Percentiles rank a stretch among this genome's conserved stretches.
phyloP scores from a whole-genome alignment of 345 rosid species.

The Salix udensis region DNA sequence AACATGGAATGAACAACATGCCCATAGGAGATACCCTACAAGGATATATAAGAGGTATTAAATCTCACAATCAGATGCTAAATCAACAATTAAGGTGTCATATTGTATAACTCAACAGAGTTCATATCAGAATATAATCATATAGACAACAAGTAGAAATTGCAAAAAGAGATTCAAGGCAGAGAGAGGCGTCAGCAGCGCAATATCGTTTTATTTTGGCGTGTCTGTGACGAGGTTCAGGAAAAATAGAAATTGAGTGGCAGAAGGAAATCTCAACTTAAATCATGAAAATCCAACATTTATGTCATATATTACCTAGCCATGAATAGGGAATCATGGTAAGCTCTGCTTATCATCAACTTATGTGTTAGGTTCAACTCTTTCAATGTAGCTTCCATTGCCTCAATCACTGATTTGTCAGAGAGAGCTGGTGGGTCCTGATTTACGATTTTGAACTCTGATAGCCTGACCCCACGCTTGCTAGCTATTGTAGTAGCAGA shows the following conservation, averaged over 20 bases:
- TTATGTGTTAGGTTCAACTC: conserved; percentile 70
- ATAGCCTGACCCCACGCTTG: conserved; percentile 55
- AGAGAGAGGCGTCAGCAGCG: no score
- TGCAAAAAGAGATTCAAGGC: neutral
- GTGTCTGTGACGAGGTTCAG: neutral
- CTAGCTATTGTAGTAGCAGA: conserved; percentile 63
- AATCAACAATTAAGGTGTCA: no score
- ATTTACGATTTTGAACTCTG: conserved; percentile 80
- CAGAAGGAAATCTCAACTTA: neutral
- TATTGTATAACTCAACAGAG: neutral
- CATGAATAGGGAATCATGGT: conserved; percentile 94
- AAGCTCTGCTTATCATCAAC: conserved; percentile 93
- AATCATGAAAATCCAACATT: neutral
- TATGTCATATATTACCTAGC: conserved; percentile 53
- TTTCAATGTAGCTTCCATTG: conserved; percentile 60
- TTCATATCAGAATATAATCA: neutral
- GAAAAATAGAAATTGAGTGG: neutral
- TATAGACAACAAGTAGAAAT: neutral
- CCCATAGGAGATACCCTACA: conserved; percentile 94
- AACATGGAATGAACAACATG: conserved; percentile 95
- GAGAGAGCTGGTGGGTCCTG: conserved; percentile 94
- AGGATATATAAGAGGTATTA: neutral
- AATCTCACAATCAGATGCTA: conserved; percentile 4
- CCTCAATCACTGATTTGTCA: conserved; percentile 56
- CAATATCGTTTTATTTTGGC: neutral